These are phyloP conservation scores for Piromyces sp. DNA, from an alignment of 192 early-diverging fungal genomes.

Conservation along the genomic window DNA sequence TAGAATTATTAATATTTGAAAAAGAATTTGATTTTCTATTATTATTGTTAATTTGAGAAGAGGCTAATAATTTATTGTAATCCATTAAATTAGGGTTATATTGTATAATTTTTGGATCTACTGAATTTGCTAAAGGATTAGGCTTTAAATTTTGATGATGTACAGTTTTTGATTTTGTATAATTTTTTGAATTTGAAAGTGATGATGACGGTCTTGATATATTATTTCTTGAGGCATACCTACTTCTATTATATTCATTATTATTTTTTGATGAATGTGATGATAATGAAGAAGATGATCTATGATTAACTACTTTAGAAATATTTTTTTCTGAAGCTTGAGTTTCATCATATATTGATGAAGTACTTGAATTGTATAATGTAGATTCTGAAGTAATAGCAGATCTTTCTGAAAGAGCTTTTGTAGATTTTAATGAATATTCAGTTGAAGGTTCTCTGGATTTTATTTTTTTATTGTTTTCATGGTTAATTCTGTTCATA, in stretches of 20 bases:
- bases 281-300: not conserved
- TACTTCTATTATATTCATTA: not conserved
- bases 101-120: not conserved
- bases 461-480: not conserved
- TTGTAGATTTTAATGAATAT: not conserved
- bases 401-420: not conserved
- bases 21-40: not conserved
- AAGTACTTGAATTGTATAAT: not conserved
- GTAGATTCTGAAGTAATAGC: not conserved
- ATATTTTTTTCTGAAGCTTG: not conserved
- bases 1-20: not conserved
- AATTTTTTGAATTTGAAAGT: not conserved
- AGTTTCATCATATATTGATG: not conserved
- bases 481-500: too few species aligned
- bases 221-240: too few species aligned
- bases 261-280: not conserved
- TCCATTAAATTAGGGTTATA: not conserved
- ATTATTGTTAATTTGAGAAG: not conserved
- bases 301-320: too few species aligned
- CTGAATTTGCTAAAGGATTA: not conserved
- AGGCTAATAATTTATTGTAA: not conserved
- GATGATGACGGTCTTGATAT: not conserved
- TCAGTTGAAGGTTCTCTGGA: not conserved
- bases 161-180: not conserved
- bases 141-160: not conserved